Conservation (phyloP, 805 yeast species). For the Pichia heedii region DNA sequence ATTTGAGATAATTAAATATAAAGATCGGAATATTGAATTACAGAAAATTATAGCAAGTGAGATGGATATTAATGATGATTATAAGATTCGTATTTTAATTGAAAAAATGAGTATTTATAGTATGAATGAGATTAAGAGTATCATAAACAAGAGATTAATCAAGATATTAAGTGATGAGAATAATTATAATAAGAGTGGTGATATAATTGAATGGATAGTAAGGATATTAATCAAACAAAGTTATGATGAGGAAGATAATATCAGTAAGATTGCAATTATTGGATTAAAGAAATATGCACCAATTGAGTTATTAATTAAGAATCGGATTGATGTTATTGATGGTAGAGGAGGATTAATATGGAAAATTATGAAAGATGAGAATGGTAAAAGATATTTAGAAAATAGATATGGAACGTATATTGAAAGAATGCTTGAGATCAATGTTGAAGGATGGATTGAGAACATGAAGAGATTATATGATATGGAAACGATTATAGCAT, state of each 20-base stretch:
- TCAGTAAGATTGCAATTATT: neutral
- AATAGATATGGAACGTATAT: neutral
- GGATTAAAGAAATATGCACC: neutral
- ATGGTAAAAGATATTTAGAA: neutral
- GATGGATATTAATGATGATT: slow-evolving; percentile 47
- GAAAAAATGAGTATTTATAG: slow-evolving; percentile 4
- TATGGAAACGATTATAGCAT: neutral
- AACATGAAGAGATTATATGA: neutral
- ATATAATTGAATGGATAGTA: slow-evolving; percentile 4
- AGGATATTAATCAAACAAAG: slow-evolving; percentile 3
- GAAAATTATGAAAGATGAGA: neutral
- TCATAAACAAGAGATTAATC: slow-evolving; percentile 1
- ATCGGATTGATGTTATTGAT: neutral
- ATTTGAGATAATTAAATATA: slow-evolving; percentile 50
- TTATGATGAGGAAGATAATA: neutral
- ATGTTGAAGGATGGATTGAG: neutral
- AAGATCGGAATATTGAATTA: slow-evolving; percentile 28
- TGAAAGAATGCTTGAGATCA: neutral
- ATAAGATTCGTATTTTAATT: slow-evolving; percentile 58
- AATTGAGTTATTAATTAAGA: neutral
- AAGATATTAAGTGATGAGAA: neutral
- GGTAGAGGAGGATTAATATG: neutral
- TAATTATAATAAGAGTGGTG: neutral
- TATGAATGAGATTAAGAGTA: neutral
- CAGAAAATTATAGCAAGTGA: slow-evolving; percentile 49